Percentiles rank a stretch among this genome's conserved stretches.
phyloP scores from a whole-genome alignment of 116 monocot species.

The Papilionanthe hybrid region DNA sequence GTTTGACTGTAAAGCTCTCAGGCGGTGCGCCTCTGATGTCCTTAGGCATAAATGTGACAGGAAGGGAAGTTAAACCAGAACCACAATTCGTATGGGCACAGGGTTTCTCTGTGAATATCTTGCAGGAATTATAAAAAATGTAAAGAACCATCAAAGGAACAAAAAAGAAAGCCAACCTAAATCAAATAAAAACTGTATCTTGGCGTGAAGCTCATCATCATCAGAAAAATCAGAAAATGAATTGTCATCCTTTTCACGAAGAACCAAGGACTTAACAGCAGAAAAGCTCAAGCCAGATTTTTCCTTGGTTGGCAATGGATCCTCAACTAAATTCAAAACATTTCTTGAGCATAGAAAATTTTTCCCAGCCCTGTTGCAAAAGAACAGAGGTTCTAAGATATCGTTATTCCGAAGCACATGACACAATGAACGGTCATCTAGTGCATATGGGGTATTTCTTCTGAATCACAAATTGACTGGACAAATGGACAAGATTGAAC shows the following conservation, averaged over 20 bases:
- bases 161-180: slow-evolving; percentile 33
- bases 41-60: slow-evolving; percentile 22
- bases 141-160: slow-evolving; percentile 16
- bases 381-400: background rate
- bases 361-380: slow-evolving; percentile 36
- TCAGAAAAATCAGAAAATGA: slow-evolving; percentile 16
- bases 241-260: slow-evolving; percentile 72
- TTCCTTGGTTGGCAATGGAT: slow-evolving; percentile 45
- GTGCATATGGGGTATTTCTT: background rate
- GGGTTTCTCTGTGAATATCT: slow-evolving; percentile 58
- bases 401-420: background rate
- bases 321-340: slow-evolving; percentile 23
- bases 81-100: slow-evolving; percentile 9
- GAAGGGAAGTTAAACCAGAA: slow-evolving; percentile 13
- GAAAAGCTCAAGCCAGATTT: slow-evolving; percentile 57
- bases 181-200: slow-evolving; percentile 34
- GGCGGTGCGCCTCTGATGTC: slow-evolving; percentile 74
- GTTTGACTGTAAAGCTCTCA: slow-evolving; percentile 55
- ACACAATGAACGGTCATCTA: background rate
- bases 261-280: slow-evolving; percentile 62
- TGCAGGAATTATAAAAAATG: slow-evolving; percentile 34
- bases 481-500: background rate
- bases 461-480: background rate
- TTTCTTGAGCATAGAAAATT: slow-evolving; percentile 56
- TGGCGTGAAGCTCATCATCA: slow-evolving; percentile 36